Conservation (phyloP, 208 protist genomes). For the Perkinsela sp. region DNA sequence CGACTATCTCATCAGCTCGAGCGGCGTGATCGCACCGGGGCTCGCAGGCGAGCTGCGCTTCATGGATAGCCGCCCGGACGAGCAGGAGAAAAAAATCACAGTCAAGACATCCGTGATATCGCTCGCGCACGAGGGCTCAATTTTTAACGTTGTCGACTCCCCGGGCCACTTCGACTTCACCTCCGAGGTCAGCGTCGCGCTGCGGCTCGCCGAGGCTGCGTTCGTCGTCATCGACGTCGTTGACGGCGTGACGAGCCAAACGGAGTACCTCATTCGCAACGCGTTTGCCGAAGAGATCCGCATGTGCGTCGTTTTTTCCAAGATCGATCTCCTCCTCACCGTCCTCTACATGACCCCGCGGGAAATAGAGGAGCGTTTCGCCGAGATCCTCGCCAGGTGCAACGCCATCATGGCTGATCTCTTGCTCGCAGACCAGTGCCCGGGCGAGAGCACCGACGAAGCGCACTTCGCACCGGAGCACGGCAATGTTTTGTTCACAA, state of each 20-base stretch:
- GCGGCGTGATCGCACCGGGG: slow-evolving; percentile 84
- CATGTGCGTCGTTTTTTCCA: slow-evolving; percentile 90
- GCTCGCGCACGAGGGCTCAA: slow-evolving; percentile 27
- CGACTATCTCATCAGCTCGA: slow-evolving; percentile 83
- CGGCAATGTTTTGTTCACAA: slow-evolving; percentile 55
- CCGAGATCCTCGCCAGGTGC: neutral
- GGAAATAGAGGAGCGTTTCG: slow-evolving; percentile 12
- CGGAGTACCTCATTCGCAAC: slow-evolving; percentile 74
- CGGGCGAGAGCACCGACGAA: neutral
- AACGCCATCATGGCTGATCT: neutral
- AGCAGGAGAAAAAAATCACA: slow-evolving; percentile 92
- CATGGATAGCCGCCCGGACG: slow-evolving; percentile 79
- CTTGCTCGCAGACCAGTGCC: neutral
- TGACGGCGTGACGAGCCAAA: slow-evolving; percentile 86
- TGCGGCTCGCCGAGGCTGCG: slow-evolving; percentile 83
- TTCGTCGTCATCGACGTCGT: slow-evolving; percentile 91
- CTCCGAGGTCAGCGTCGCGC: slow-evolving; percentile 83
- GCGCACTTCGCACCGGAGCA: slow-evolving; percentile 16
- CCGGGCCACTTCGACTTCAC: slow-evolving; percentile 97
- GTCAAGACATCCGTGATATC: slow-evolving; percentile 95
- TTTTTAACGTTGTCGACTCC: slow-evolving; percentile 95
- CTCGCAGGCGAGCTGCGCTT: slow-evolving; percentile 88
- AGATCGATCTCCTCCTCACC: slow-evolving; percentile 85
- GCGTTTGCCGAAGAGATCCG: slow-evolving; percentile 74
- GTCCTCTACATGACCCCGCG: slow-evolving; percentile 62